Conservation (phyloP, 1,139 yeast genomes). For the Nakaseomyces kungkrabaensis region DNA sequence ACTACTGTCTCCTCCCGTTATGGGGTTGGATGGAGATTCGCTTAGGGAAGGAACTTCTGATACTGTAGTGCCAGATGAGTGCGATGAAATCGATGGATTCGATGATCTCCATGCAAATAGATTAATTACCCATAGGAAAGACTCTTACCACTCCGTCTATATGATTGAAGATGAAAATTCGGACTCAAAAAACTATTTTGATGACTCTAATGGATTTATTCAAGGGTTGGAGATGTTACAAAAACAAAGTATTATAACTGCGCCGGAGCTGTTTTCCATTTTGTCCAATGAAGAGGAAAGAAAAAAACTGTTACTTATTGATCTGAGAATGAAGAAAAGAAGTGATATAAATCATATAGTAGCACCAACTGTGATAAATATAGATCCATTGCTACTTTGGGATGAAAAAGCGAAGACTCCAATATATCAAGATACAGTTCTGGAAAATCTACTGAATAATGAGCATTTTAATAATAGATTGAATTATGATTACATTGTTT, state of each 20-base stretch:
- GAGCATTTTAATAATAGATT: conserved; percentile 37
- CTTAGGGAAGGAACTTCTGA: background rate
- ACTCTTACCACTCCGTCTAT: conserved; percentile 32
- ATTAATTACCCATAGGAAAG: conserved; percentile 26
- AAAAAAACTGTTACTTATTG: conserved; percentile 38
- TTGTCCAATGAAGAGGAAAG: conserved; percentile 16
- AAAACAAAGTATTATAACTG: conserved; percentile 25
- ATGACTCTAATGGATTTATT: conserved; percentile 14
- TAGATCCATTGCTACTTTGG: conserved; percentile 45
- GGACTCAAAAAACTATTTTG: conserved; percentile 11
- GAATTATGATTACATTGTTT: conserved; percentile 43
- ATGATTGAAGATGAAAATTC: conserved; percentile 25
- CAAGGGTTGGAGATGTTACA: conserved; percentile 21
- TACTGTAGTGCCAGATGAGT: background rate
- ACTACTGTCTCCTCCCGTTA: conserved; percentile 7
- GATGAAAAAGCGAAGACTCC: conserved; percentile 19
- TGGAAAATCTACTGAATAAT: conserved; percentile 34
- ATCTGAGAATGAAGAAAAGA: conserved; percentile 43
- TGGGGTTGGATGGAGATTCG: conserved; percentile 1
- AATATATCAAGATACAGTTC: conserved; percentile 31
- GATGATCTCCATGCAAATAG: conserved; percentile 14
- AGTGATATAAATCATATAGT: conserved; percentile 46
- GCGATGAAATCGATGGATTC: conserved; percentile 2
- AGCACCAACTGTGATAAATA: conserved; percentile 40
- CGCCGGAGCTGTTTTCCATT: conserved; percentile 24